Evolutionary conservation across 805 yeast species (phyloP).

Genomic region (Lachancea waltii): DNA sequence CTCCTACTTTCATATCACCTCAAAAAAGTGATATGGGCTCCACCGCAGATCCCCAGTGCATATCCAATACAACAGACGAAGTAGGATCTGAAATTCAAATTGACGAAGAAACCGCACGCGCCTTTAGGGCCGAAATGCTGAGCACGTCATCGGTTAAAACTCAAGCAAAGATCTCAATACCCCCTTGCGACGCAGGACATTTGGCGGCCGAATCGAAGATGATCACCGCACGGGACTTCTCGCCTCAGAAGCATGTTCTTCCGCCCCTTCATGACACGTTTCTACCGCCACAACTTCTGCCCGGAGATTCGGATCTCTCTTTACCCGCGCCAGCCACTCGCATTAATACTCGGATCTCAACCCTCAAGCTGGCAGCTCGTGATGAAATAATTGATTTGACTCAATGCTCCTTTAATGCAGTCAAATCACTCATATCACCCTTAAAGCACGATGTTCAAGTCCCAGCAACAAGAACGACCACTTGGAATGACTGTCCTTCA

Average conservation of each 20-base stretch:
- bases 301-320: no score
- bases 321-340: no score
- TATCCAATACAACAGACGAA: conserved; percentile 7
- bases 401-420: conserved; percentile 27
- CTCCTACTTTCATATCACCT: no score
- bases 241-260: no score
- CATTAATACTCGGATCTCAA: background rate
- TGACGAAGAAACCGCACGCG: conserved; percentile 1
- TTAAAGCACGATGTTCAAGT: conserved; percentile 22
- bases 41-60: background rate
- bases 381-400: conserved; percentile 25
- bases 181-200: background rate
- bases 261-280: no score
- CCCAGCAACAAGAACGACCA: conserved; percentile 29
- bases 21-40: background rate
- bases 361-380: conserved; percentile 1
- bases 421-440: conserved; percentile 26
- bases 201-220: background rate
- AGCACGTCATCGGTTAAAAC: background rate
- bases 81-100: conserved; percentile 2
- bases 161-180: background rate
- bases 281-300: no score
- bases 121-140: conserved; percentile 2
- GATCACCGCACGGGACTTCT: no score
- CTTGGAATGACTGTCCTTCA: conserved; percentile 8